phyloP scores from a whole-genome alignment of 1,139 yeast genomes.

The Petasospora fabianii region DNA sequence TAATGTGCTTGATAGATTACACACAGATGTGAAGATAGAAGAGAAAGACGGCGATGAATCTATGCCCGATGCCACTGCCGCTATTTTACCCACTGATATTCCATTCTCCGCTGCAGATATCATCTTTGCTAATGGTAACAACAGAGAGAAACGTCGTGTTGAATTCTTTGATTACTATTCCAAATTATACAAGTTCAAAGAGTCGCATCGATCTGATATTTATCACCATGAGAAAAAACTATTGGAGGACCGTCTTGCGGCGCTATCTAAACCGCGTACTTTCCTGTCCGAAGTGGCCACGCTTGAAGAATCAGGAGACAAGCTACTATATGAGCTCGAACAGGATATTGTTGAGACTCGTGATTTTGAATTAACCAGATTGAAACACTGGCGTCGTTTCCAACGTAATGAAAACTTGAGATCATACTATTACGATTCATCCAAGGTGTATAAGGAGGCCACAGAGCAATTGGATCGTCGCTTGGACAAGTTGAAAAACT shows the following conservation, averaged over 20 bases:
- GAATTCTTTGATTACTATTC: conserved; percentile 24
- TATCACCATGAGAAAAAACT: conserved; percentile 7
- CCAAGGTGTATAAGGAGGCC: conserved; percentile 27
- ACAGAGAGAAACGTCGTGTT: conserved; percentile 25
- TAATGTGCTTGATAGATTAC: too few relatives aligned
- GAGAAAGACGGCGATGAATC: conserved; percentile 1
- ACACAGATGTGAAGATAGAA: neutral
- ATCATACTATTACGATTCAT: conserved; percentile 25
- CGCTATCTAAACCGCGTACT: conserved; percentile 4
- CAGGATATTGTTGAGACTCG: conserved; percentile 30
- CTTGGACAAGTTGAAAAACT: conserved; percentile 31
- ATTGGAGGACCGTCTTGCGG: conserved; percentile 1
- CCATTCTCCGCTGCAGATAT: conserved; percentile 16
- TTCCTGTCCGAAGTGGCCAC: conserved; percentile 12
- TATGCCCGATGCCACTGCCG: neutral
- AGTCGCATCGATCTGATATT: conserved; percentile 11
- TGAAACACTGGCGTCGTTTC: conserved; percentile 26
- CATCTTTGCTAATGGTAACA: conserved; percentile 27
- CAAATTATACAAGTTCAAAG: conserved; percentile 18
- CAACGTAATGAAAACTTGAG: conserved; percentile 26
- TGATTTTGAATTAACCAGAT: conserved; percentile 30
- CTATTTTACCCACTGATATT: neutral
- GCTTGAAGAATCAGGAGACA: conserved; percentile 6
- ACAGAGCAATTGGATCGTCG: conserved; percentile 28
- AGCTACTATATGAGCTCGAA: conserved; percentile 16